Evolutionary conservation across 148 eudicot species (phyloP).

Genomic region (Rhododendron vialii): DNA sequence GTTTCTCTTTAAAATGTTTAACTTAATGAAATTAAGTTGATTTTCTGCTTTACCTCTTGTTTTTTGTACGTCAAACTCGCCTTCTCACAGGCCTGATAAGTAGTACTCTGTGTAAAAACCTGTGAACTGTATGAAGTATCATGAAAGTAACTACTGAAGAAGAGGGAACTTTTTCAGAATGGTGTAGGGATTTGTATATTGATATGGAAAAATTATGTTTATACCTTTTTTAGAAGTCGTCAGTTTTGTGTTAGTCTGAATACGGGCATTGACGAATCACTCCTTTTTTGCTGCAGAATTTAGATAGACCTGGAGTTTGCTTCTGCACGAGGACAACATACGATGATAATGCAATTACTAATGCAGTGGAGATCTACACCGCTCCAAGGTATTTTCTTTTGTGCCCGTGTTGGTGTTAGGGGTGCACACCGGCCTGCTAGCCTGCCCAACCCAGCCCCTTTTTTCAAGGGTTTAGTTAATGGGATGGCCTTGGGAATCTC

Average conservation of each 20-base stretch:
- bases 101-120: neutral
- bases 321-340: slow-evolving; percentile 75
- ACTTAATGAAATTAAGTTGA: neutral
- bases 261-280: neutral
- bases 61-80: neutral
- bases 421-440: no score
- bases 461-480: no score
- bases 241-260: neutral
- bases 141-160: neutral
- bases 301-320: slow-evolving; percentile 70
- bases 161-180: neutral
- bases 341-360: slow-evolving; percentile 83
- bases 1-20: neutral
- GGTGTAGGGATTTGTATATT: neutral
- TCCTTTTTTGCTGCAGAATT: slow-evolving; percentile 39
- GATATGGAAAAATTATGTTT: neutral
- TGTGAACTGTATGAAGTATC: neutral
- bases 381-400: slow-evolving; percentile 44
- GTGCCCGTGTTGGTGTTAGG: neutral
- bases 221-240: neutral
- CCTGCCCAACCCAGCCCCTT: no score
- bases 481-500: no score
- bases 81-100: neutral
- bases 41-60: neutral
- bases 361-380: slow-evolving; percentile 71